Evolutionary conservation across 1,284 basidiomycete genomes (phyloP).

Genomic region (Ceratobasidium sp.): DNA sequence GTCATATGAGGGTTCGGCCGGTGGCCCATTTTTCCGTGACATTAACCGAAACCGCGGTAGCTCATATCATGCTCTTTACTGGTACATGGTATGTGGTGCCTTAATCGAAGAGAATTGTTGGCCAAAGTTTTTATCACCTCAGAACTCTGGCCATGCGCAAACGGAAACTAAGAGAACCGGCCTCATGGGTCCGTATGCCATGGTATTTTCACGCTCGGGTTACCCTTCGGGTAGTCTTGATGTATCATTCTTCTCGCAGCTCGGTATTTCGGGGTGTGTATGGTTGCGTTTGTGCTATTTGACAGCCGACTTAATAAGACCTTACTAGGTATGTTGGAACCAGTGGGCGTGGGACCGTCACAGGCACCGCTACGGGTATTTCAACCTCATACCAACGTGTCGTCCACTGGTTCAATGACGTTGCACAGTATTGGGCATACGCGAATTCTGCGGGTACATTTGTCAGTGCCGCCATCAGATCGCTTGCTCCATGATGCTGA

Average conservation of each 20-base stretch:
- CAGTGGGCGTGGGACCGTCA: constrained; percentile 63
- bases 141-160: constrained; percentile 47
- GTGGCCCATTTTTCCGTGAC: constrained; percentile 46
- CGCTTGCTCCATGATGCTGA: background rate
- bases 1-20: constrained; percentile 37
- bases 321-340: constrained; percentile 57
- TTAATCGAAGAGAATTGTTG: background rate
- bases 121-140: background rate
- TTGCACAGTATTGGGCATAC: constrained; percentile 63
- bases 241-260: constrained; percentile 62
- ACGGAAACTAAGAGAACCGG: constrained; percentile 43
- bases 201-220: constrained; percentile 37
- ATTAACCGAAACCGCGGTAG: constrained; percentile 36
- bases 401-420: constrained; percentile 52
- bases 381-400: constrained; percentile 48
- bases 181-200: constrained; percentile 38
- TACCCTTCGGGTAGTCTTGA: constrained; percentile 54
- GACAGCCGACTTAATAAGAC: background rate
- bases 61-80: constrained; percentile 45
- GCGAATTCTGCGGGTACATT: constrained; percentile 56
- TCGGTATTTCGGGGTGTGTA: constrained; percentile 59
- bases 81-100: constrained; percentile 35
- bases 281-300: background rate
- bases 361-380: constrained; percentile 62
- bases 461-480: background rate